Percentiles rank a stretch among this genome's conserved stretches.
Conservation (phyloP, 345 rosid species). For the Linum lewisii region DNA sequence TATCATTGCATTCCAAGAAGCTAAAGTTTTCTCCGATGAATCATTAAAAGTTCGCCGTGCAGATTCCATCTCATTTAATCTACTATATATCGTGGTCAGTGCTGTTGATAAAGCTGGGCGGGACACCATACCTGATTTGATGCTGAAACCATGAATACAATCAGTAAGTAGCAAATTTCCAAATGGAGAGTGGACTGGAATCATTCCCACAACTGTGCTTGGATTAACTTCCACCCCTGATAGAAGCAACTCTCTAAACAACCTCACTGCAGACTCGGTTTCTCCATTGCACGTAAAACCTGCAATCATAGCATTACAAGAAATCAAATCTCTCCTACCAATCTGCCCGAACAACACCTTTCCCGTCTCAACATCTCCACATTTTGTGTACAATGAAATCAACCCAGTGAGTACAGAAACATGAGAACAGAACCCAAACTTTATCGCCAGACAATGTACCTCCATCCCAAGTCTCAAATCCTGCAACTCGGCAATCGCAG, state of each 20-base stretch:
- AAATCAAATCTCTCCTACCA: constrained; percentile 46
- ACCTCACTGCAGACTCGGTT: constrained; percentile 33
- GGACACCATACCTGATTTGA: constrained; percentile 39
- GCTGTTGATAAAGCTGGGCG: constrained; percentile 51
- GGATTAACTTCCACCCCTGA: constrained; percentile 26
- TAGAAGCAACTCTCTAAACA: constrained; percentile 42
- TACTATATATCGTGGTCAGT: constrained; percentile 49
- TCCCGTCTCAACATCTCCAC: constrained; percentile 36
- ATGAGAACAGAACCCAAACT: constrained; percentile 42
- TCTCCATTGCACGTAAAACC: constrained; percentile 52
- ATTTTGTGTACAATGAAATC: constrained; percentile 50
- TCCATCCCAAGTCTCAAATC: constrained; percentile 46
- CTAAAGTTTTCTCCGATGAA: constrained; percentile 45
- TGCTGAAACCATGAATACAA: constrained; percentile 46
- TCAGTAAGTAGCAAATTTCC: constrained; percentile 42
- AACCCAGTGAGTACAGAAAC: constrained; percentile 54
- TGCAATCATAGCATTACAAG: constrained; percentile 72
- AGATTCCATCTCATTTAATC: constrained; percentile 47
- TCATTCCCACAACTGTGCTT: constrained; percentile 33
- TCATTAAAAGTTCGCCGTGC: constrained; percentile 49
- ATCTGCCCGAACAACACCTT: constrained; percentile 41
- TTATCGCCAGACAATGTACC: constrained; percentile 47
- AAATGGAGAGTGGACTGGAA: constrained; percentile 55
- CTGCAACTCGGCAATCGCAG: constrained; percentile 66
- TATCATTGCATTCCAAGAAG: constrained; percentile 84